phyloP scores from a whole-genome alignment of 257 asterid species.

The Perilla frutescens region DNA sequence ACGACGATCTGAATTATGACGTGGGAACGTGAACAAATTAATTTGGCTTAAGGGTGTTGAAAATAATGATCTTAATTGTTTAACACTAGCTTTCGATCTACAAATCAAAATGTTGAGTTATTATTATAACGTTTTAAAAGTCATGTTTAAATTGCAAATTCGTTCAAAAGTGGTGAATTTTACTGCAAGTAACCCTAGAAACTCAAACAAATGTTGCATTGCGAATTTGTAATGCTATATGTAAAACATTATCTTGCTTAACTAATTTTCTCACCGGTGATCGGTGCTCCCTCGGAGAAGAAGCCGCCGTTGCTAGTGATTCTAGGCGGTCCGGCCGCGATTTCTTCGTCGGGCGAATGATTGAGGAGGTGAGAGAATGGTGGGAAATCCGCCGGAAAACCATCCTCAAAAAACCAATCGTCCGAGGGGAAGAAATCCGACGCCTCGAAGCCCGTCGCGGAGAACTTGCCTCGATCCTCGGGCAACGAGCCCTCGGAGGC shows the following conservation, averaged over 20 bases:
- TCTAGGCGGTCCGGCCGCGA: background rate
- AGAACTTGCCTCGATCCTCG: background rate
- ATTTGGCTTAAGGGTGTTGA: no score
- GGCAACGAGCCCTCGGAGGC: constrained; percentile 29
- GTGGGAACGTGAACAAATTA: no score
- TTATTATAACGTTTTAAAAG: no score
- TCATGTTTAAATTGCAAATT: no score
- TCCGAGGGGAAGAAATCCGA: constrained; percentile 56
- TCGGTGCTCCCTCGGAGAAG: constrained; percentile 31
- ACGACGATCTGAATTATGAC: no score
- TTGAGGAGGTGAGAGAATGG: constrained; percentile 35
- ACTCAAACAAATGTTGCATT: background rate
- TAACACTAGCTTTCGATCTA: no score
- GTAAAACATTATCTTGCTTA: background rate
- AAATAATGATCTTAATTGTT: no score
- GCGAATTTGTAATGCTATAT: background rate
- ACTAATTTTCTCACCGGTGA: constrained; percentile 43
- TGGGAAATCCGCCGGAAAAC: constrained; percentile 6
- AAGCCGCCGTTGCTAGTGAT: constrained; percentile 27
- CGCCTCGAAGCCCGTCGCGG: constrained; percentile 36
- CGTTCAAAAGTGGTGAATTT: no score
- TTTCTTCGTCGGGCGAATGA: constrained; percentile 37
- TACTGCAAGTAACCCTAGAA: no score
- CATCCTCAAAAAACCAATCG: constrained; percentile 58
- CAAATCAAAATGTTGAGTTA: no score